phyloP scores from a whole-genome alignment of 1,284 basidiomycete species.

The Cryptococcus jaspeensis region DNA sequence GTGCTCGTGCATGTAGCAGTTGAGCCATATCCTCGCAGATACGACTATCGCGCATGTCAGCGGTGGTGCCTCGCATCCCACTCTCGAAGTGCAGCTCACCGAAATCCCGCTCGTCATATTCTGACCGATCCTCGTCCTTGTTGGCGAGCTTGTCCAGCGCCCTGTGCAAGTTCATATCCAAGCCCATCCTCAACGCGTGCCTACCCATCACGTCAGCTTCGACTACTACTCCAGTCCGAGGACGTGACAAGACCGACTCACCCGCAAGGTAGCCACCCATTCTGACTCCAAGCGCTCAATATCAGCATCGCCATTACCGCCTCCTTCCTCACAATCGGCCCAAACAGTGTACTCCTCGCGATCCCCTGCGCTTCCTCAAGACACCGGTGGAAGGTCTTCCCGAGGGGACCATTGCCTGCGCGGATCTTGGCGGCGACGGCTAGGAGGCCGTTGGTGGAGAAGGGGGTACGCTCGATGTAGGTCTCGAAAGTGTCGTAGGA shows the following conservation, averaged over 20 bases:
- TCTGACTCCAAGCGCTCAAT: constrained; percentile 87
- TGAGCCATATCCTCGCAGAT: constrained; percentile 88
- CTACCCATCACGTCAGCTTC: constrained; percentile 50
- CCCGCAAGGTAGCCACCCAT: constrained; percentile 81
- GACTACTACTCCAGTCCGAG: background rate
- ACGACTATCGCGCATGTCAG: constrained; percentile 61
- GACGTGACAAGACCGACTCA: constrained; percentile 17
- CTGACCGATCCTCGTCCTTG: constrained; percentile 57
- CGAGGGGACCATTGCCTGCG: constrained; percentile 79
- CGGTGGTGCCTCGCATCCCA: constrained; percentile 15
- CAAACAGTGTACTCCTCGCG: constrained; percentile 85
- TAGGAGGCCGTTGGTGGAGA: constrained; percentile 69
- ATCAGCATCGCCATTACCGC: constrained; percentile 92
- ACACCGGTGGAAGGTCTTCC: constrained; percentile 80
- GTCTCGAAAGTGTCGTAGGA: constrained; percentile 86
- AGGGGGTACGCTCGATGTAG: constrained; percentile 83
- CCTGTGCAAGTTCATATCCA: constrained; percentile 86
- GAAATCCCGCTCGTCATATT: constrained; percentile 82
- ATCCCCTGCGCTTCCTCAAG: constrained; percentile 92
- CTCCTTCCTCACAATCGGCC: constrained; percentile 87
- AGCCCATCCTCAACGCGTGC: constrained; percentile 89
- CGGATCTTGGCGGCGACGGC: constrained; percentile 88
- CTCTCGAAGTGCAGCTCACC: constrained; percentile 55
- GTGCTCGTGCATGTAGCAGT: constrained; percentile 63
- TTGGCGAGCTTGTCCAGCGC: constrained; percentile 88